Conservation (phyloP, 352 stramenopile species). For the Pythium oligandrum region DNA sequence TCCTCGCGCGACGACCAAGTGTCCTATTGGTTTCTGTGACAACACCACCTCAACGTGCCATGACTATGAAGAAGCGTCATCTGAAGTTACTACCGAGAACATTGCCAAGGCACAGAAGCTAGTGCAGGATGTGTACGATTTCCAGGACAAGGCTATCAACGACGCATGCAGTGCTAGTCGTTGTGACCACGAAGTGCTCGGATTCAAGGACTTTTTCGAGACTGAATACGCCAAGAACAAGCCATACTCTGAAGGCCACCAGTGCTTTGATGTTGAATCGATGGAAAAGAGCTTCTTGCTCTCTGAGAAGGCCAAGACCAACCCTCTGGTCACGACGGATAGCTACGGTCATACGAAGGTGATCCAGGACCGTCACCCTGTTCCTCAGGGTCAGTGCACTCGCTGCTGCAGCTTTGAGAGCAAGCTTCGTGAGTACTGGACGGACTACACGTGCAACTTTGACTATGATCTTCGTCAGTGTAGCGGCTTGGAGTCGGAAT, state of each 20-base stretch:
- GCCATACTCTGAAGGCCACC: conserved; percentile 9
- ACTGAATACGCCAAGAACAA: conserved; percentile 13
- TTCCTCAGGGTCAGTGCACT: conserved; percentile 30
- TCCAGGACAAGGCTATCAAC: conserved; percentile 34
- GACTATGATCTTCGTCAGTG: conserved; percentile 40
- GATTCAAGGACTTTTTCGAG: conserved; percentile 38
- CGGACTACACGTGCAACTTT: conserved; percentile 53
- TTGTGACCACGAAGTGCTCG: conserved; percentile 40
- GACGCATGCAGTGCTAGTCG: conserved; percentile 45
- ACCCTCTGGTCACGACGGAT: conserved; percentile 23
- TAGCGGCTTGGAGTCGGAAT: conserved; percentile 23
- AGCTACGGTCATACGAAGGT: neutral
- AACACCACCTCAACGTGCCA: conserved; percentile 5
- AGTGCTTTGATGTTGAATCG: conserved; percentile 28
- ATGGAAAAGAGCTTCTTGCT: conserved; percentile 23
- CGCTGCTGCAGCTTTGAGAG: conserved; percentile 45
- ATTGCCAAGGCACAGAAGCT: conserved; percentile 21
- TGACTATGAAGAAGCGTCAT: conserved; percentile 8
- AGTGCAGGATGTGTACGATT: conserved; percentile 33
- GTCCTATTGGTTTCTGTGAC: conserved; percentile 39
- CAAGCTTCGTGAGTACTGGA: conserved; percentile 50
- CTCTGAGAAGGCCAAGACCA: conserved; percentile 18
- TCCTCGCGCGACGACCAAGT: conserved; percentile 29
- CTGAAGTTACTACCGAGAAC: conserved; percentile 29
- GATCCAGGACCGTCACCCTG: conserved; percentile 13